A percentile compares a stretch with the other conserved stretches of the same genome.
Evolutionary conservation across 495 filamentous ascomycete species (phyloP).

Genomic region (Aspergillus heteromorphus): DNA sequence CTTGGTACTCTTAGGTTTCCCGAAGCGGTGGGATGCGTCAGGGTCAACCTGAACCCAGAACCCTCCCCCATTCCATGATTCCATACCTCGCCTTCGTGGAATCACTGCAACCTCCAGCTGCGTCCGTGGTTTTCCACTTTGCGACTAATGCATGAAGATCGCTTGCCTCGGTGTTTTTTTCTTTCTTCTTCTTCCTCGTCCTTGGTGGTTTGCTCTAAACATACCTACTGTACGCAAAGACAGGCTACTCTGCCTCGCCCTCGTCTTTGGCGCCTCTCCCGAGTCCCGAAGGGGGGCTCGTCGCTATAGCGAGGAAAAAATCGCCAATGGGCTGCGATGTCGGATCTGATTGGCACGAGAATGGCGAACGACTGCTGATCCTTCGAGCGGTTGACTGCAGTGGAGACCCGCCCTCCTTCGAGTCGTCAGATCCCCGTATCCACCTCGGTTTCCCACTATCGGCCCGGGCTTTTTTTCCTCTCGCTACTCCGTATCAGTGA

Average conservation of each 20-base stretch:
- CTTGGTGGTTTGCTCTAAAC: too few species aligned
- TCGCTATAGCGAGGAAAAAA: neutral
- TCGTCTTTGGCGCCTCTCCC: neutral
- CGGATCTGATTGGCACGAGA: constrained; percentile 11
- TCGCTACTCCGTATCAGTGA: neutral
- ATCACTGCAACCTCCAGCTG: neutral
- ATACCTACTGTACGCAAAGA: neutral
- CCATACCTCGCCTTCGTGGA: neutral
- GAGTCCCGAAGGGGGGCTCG: neutral
- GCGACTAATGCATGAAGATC: constrained; percentile 11
- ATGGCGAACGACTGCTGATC: constrained; percentile 16
- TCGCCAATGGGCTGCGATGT: neutral
- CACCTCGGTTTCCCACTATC: constrained; percentile 1
- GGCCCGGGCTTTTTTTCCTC: neutral
- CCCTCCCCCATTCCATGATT: too few species aligned
- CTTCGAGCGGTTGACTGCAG: constrained; percentile 13
- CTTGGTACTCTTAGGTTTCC: neutral
- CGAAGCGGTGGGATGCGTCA: constrained; percentile 5
- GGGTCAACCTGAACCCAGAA: constrained; percentile 3
- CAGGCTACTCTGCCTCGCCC: neutral
- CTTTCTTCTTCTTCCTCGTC: neutral
- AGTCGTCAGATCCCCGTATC: constrained; percentile 4
- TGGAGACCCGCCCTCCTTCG: constrained; percentile 9
- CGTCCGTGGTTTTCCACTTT: constrained; percentile 10
- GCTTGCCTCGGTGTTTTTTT: constrained; percentile 1